Conservation (phyloP, 352 stramenopile species). For the Pythium vanterpoolii region DNA sequence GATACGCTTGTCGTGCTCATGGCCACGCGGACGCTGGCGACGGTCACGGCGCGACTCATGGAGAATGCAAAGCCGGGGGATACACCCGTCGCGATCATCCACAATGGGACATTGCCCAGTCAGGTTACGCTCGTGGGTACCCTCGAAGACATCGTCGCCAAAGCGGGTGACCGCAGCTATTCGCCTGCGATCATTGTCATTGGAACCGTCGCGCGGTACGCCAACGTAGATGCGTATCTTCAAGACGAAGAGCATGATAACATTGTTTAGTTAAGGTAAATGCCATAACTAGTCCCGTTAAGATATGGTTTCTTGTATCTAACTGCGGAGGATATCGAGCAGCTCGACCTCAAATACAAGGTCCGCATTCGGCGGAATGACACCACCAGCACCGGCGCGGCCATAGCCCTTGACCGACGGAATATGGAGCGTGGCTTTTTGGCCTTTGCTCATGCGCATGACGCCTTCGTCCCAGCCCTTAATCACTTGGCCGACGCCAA, state of each 20-base stretch:
- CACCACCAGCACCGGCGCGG: constrained; percentile 62
- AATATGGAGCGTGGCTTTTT: constrained; percentile 91
- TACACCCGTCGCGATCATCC: constrained; percentile 59
- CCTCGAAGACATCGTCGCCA: constrained; percentile 45
- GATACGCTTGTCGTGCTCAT: constrained; percentile 62
- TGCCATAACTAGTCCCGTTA: not conserved
- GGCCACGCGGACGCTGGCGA: constrained; percentile 48
- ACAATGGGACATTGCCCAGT: constrained; percentile 54
- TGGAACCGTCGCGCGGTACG: constrained; percentile 56
- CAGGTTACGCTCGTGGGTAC: constrained; percentile 51
- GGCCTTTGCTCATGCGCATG: constrained; percentile 93
- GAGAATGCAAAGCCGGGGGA: constrained; percentile 31
- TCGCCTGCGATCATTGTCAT: constrained; percentile 73
- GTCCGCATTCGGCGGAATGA: constrained; percentile 91
- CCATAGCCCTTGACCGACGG: constrained; percentile 93
- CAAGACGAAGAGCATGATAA: constrained; percentile 36
- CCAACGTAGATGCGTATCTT: constrained; percentile 48
- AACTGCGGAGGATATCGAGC: constrained; percentile 60
- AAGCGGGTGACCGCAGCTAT: constrained; percentile 49
- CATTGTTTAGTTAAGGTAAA: constrained; percentile 12
- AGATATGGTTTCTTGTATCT: not conserved
- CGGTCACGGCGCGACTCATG: constrained; percentile 43
- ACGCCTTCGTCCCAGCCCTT: constrained; percentile 95
- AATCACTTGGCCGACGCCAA: constrained; percentile 89
- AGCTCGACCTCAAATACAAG: constrained; percentile 94